A percentile compares a stretch with the other conserved stretches of the same genome.
phyloP scores from a whole-genome alignment of 345 rosid genomes.

The Eucalyptus cloeziana region DNA sequence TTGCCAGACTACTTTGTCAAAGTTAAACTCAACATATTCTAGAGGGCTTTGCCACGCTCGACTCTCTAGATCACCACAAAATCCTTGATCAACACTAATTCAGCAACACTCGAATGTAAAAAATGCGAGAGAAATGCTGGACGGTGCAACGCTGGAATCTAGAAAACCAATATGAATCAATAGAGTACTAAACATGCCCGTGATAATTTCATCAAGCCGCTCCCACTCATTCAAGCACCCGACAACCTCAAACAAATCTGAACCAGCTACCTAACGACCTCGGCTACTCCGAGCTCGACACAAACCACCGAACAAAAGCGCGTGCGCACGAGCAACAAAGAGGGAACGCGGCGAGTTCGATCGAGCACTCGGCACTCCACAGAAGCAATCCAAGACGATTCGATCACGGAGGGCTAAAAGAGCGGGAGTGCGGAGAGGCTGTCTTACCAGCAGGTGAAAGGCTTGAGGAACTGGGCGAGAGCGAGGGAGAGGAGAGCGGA shows the following conservation, averaged over 20 bases:
- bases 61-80: neutral
- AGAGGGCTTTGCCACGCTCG: neutral
- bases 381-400: neutral
- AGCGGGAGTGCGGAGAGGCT: neutral
- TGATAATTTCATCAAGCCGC: neutral
- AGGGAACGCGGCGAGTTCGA: neutral
- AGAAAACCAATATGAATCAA: neutral
- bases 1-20: neutral
- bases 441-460: constrained; percentile 40
- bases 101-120: neutral
- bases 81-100: neutral
- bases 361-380: neutral
- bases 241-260: neutral
- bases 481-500: constrained; percentile 35
- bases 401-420: neutral
- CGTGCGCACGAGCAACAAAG: neutral
- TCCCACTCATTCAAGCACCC: neutral
- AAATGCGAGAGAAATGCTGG: neutral
- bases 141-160: neutral
- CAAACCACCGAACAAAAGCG: neutral
- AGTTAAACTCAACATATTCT: neutral
- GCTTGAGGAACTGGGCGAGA: constrained; percentile 45
- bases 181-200: neutral
- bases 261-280: neutral
- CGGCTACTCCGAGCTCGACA: neutral